Percentiles rank a stretch among this genome's conserved stretches.
Conservation (phyloP, 768 basidiomycete genomes). For the Kwoniella shandongensis region DNA sequence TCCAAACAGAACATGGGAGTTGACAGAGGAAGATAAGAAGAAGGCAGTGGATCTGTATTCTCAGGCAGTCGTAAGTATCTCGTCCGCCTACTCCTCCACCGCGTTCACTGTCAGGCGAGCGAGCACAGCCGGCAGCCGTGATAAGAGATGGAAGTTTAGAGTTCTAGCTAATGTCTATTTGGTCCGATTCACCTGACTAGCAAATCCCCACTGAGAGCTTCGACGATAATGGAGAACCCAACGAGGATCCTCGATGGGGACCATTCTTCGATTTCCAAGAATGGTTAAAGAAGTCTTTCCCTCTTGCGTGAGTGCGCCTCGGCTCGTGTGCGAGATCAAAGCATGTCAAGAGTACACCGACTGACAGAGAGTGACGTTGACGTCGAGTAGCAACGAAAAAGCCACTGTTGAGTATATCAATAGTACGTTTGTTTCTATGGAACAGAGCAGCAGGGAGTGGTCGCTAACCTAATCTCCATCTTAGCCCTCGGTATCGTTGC, state of each 20-base stretch:
- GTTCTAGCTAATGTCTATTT: too few species aligned
- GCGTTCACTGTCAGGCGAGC: too few species aligned
- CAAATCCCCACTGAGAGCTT: conserved; percentile 49
- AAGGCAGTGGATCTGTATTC: conserved; percentile 26
- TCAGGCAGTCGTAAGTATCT: conserved; percentile 42
- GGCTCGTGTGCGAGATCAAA: neutral
- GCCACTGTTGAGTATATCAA: conserved; percentile 49
- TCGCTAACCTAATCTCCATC: neutral
- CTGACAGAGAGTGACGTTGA: neutral
- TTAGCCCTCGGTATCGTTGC: conserved; percentile 44
- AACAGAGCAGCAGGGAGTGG: neutral
- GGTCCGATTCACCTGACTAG: too few species aligned
- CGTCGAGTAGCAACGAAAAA: conserved; percentile 28
- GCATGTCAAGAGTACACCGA: neutral
- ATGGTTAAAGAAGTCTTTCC: conserved; percentile 47
- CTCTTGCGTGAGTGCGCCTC: conserved; percentile 37
- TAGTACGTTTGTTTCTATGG: conserved; percentile 19
- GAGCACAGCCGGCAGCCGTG: too few species aligned
- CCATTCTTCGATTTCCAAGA: conserved; percentile 51
- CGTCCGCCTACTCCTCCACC: neutral
- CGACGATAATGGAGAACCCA: conserved; percentile 51
- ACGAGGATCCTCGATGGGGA: conserved; percentile 52
- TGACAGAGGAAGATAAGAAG: conserved; percentile 37
- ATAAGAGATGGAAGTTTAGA: too few species aligned
- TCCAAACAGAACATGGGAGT: conserved; percentile 35